Conservation (phyloP, 2,329 filamentous ascomycete species). For the Diaporthe longicolla region DNA sequence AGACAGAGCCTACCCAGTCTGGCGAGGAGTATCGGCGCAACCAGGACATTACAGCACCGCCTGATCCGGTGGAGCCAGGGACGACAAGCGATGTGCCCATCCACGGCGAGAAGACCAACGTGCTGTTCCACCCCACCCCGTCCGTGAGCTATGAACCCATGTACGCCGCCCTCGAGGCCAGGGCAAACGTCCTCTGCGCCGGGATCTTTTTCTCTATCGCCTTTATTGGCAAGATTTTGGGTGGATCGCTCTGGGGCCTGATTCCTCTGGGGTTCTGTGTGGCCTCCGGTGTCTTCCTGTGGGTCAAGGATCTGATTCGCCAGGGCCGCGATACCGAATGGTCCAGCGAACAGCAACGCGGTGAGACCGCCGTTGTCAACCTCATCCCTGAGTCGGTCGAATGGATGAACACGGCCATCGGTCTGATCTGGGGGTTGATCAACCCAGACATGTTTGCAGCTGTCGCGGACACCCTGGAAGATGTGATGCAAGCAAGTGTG, state of each 20-base stretch:
- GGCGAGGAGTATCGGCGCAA: conserved; percentile 85
- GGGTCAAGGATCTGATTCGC: conserved; percentile 88
- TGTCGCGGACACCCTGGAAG: conserved; percentile 85
- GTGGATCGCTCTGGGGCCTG: conserved; percentile 81
- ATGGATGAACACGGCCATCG: conserved; percentile 94
- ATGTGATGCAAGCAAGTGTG: conserved; percentile 97
- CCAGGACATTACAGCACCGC: conserved; percentile 92
- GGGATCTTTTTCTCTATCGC: conserved; percentile 82
- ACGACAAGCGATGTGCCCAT: conserved; percentile 95
- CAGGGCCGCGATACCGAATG: conserved; percentile 89
- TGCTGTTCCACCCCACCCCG: conserved; percentile 95
- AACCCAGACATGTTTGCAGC: conserved; percentile 96
- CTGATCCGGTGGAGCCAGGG: conserved; percentile 85
- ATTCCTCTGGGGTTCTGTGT: conserved; percentile 81
- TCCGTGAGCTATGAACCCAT: conserved; percentile 91
- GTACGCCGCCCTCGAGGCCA: conserved; percentile 81
- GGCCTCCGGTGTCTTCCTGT: conserved; percentile 85
- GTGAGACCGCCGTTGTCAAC: conserved; percentile 88
- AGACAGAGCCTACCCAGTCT: conserved; percentile 79
- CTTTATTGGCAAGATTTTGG: conserved; percentile 83
- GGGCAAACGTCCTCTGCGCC: conserved; percentile 78
- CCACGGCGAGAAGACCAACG: conserved; percentile 95
- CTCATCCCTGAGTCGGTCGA: conserved; percentile 93
- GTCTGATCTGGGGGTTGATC: conserved; percentile 89
- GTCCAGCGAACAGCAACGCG: conserved; percentile 87